Conservation (phyloP, 176 grass and related monocot genomes). For the Avena atlantica region DNA sequence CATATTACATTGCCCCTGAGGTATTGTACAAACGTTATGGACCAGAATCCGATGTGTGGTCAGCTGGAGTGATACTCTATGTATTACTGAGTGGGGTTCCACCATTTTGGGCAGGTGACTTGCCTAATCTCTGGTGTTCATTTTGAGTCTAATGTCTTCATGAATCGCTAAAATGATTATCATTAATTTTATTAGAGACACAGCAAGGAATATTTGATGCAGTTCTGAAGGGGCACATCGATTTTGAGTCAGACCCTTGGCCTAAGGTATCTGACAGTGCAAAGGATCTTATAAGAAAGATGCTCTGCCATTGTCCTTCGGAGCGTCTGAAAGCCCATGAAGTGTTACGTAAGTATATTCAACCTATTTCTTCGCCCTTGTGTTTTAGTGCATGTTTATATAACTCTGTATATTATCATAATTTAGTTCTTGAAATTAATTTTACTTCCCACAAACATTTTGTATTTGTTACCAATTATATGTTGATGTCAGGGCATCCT, state of each 20-base stretch:
- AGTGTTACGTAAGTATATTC: constrained; percentile 77
- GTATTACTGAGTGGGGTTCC: constrained; percentile 89
- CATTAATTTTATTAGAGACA: constrained; percentile 55
- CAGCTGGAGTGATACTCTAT: constrained; percentile 87
- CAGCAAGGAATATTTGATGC: constrained; percentile 98
- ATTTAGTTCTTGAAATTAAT: not conserved
- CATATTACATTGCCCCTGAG: constrained; percentile 89
- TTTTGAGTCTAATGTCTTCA: constrained; percentile 18
- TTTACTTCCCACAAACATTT: not conserved
- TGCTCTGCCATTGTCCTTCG: constrained; percentile 74
- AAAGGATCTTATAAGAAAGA: constrained; percentile 93
- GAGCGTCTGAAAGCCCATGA: constrained; percentile 88
- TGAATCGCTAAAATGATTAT: constrained; percentile 35
- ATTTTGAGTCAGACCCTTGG: constrained; percentile 92
- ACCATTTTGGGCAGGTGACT: constrained; percentile 89
- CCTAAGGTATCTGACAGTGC: constrained; percentile 86
- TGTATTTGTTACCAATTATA: constrained; percentile 9
- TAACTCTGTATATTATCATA: not conserved
- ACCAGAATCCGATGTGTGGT: constrained; percentile 89
- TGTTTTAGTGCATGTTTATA: constrained; percentile 19
- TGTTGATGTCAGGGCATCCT: constrained; percentile 67
- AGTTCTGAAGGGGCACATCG: constrained; percentile 82
- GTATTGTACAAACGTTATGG: constrained; percentile 81
- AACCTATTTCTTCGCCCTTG: constrained; percentile 6
- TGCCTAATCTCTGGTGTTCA: constrained; percentile 27